phyloP scores from a whole-genome alignment of 176 grass and related monocot species.

The Stipa capillata region DNA sequence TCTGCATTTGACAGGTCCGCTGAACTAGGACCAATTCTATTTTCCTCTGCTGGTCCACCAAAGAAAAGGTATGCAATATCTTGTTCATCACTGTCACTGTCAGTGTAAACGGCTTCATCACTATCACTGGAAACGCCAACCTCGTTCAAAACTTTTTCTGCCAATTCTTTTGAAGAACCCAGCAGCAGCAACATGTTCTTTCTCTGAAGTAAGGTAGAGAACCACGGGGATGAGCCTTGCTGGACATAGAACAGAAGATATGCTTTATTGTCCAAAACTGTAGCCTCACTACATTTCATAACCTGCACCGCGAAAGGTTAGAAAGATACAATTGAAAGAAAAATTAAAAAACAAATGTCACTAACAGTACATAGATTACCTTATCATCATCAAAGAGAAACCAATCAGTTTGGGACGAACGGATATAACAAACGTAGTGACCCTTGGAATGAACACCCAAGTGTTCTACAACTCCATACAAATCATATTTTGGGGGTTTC shows the following conservation, averaged over 20 bases:
- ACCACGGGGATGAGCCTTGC: constrained; percentile 47
- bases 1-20: not conserved
- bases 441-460: constrained; percentile 11
- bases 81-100: not conserved
- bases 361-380: constrained; percentile 7
- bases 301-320: constrained; percentile 24
- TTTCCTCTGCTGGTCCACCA: not conserved
- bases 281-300: not conserved
- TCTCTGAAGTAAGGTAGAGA: constrained; percentile 40
- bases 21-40: not conserved
- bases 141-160: not conserved
- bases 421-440: constrained; percentile 42
- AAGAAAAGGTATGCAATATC: not conserved
- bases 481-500: constrained; percentile 36
- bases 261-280: constrained; percentile 16
- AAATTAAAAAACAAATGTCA: not conserved
- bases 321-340: not conserved
- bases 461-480: constrained; percentile 56
- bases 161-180: not conserved
- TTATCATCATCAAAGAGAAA: constrained; percentile 30
- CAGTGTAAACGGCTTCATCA: not conserved
- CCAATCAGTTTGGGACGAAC: constrained; percentile 40
- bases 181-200: not conserved
- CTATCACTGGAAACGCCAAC: not conserved
- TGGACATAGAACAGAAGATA: constrained; percentile 61